These are phyloP conservation scores for Fusarium begoniae DNA, from an alignment of 2,329 filamentous ascomycete species.

Conservation along the genomic window DNA sequence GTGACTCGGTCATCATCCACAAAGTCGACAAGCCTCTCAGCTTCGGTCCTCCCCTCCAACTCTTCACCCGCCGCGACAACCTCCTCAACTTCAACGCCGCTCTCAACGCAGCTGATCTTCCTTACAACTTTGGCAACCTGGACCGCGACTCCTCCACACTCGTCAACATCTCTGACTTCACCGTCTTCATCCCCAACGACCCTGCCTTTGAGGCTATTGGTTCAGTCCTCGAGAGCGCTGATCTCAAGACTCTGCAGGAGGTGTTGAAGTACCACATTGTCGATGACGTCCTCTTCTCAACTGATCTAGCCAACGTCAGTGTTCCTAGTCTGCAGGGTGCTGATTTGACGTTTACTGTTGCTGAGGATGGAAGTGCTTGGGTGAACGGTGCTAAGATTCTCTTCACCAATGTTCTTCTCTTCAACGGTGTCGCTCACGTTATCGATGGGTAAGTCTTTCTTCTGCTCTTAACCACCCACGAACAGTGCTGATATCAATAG, in stretches of 20 bases:
- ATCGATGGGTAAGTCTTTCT: constrained; percentile 41
- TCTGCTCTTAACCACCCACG: rapidly evolving
- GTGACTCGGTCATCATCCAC: constrained; percentile 44
- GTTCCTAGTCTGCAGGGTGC: constrained; percentile 37
- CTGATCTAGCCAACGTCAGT: constrained; percentile 41
- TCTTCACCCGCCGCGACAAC: constrained; percentile 43
- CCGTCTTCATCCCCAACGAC: constrained; percentile 44
- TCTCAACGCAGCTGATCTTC: constrained; percentile 39
- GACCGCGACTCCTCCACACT: constrained; percentile 23
- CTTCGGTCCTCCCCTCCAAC: constrained; percentile 45
- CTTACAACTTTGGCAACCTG: constrained; percentile 39
- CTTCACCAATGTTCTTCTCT: constrained; percentile 43
- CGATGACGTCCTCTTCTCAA: constrained; percentile 45
- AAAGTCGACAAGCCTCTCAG: constrained; percentile 43
- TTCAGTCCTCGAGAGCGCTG: constrained; percentile 39
- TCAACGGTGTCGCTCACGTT: constrained; percentile 47
- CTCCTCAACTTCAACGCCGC: constrained; percentile 45
- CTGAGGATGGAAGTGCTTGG: constrained; percentile 43
- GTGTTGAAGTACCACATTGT: constrained; percentile 47
- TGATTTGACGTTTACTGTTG: constrained; percentile 43
- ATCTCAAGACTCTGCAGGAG: constrained; percentile 37
- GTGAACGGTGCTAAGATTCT: constrained; percentile 47
- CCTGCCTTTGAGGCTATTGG: constrained; percentile 43
- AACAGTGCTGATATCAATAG: constrained; percentile 16
- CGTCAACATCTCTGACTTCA: constrained; percentile 45